These are phyloP conservation scores for Thielaviopsis euricoi DNA, from an alignment of 2,329 filamentous ascomycete species.

Conservation along the genomic window DNA sequence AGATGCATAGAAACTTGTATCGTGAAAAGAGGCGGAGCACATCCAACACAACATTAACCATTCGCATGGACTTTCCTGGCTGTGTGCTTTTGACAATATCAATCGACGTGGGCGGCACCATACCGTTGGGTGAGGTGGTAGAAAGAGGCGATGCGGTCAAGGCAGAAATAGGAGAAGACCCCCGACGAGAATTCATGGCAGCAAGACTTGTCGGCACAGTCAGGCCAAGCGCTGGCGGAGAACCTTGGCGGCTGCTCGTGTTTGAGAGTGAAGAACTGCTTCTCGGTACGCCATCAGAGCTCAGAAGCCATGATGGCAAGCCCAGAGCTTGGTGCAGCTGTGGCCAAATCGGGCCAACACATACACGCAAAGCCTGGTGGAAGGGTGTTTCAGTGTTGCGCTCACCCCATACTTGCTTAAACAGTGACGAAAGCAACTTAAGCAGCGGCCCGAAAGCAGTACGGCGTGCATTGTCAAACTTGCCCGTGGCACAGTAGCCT, in stretches of 20 bases:
- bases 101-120: slow-evolving; percentile 18
- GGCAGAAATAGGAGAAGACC: slow-evolving; percentile 30
- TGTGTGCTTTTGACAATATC: slow-evolving; percentile 42
- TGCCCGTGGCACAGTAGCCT: slow-evolving; percentile 49
- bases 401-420: slow-evolving; percentile 52
- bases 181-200: slow-evolving; percentile 27
- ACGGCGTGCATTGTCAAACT: slow-evolving; percentile 45
- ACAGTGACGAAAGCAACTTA: slow-evolving; percentile 47
- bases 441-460: slow-evolving; percentile 47
- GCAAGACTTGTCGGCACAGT: slow-evolving; percentile 7
- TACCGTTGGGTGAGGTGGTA: slow-evolving; percentile 23
- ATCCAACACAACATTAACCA: slow-evolving; percentile 80
- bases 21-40: slow-evolving; percentile 66
- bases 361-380: slow-evolving; percentile 43
- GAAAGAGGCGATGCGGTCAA: slow-evolving; percentile 31
- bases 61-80: slow-evolving; percentile 49
- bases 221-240: slow-evolving; percentile 9
- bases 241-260: slow-evolving; percentile 6
- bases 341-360: slow-evolving; percentile 47
- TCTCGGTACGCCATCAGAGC: slow-evolving; percentile 19
- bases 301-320: slow-evolving; percentile 53
- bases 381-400: slow-evolving; percentile 48
- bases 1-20: slow-evolving; percentile 77
- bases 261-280: slow-evolving; percentile 15
- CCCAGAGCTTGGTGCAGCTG: slow-evolving; percentile 44